Base-by-base conservation (phyloP, 2,329 filamentous ascomycete genomes). In the Aureobasidium vineae region DNA sequence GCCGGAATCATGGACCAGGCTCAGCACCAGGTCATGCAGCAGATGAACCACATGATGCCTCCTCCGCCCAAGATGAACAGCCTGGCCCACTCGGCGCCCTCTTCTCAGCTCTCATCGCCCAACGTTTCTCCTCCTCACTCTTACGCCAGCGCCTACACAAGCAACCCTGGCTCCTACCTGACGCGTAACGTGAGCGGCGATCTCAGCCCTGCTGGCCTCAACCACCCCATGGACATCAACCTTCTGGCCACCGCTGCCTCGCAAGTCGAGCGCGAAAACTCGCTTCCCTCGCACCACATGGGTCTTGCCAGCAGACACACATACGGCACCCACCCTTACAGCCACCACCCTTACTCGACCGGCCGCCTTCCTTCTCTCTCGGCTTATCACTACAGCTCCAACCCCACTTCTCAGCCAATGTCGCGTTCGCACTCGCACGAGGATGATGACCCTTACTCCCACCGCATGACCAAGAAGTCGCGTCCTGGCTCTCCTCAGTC, bases 91-190 rank as follows among this genome's bases (percentile, higher is more conserved):
- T 97, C 93, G 38, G 93, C 94, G 19, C 94, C 94, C 13, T 87
- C 87, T 16, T 97, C 94, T 16, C 89, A 92, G 69, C 82, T 96
- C 66, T 91, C 85, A 66, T 98, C 94, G n/a, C 94, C 94, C 54
- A 97, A 97, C 77, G 91, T 97, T 60, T 98, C 94, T 23, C 95
- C 95, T 57, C 94, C 95, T 59, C 91, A 97, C 79, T 93, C 91
- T 0, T 97, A 90, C 81, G 82, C 84, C 66, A 67, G 66, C 40
- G 85, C 80, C 70, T 87, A 86, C 73, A 82, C 84, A 54, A 83
- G 82, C 60, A 85, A 84, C 72, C 80, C 85, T 69, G 81, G 83
- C 63, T 84, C 83, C n/a, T 84, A 83, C 68, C 76, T 87, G 68
- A 82, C 83, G 8, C 83, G 85, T 2, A 88, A 87, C 70, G 79